Conservation (phyloP, 1,284 basidiomycete species). For the Gymnopus androsaceus region DNA sequence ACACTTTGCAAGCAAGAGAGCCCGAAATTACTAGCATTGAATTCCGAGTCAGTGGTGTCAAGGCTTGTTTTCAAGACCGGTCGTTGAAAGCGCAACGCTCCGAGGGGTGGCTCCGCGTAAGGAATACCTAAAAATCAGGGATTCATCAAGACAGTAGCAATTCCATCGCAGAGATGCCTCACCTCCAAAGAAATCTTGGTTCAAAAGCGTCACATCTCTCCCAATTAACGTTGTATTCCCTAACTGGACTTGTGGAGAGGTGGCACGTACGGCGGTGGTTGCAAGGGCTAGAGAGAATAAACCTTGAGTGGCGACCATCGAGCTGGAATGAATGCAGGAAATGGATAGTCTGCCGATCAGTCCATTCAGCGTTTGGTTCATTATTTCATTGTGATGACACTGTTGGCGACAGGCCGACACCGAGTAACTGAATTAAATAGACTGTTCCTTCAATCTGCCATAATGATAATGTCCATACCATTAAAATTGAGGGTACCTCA, state of each 20-base stretch:
- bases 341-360: no score
- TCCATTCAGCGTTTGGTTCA: no score
- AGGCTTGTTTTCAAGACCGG: constrained; percentile 36
- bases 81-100: constrained; percentile 34
- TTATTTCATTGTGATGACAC: no score
- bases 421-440: no score
- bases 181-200: constrained; percentile 43
- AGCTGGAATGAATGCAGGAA: no score
- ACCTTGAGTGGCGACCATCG: no score
- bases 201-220: constrained; percentile 28
- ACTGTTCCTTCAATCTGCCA: no score
- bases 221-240: constrained; percentile 35
- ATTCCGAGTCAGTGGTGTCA: constrained; percentile 24
- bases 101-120: constrained; percentile 39
- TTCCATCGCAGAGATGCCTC: not conserved
- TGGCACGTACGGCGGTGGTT: not conserved
- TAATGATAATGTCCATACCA: no score
- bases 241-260: constrained; percentile 31
- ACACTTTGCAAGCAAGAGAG: constrained; percentile 40
- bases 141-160: not conserved
- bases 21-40: constrained; percentile 42
- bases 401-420: no score
- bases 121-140: constrained; percentile 33
- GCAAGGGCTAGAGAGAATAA: not conserved
- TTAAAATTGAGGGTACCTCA: no score